Evolutionary conservation across 2,329 filamentous ascomycete genomes (phyloP).

Genomic region (Incumbomyces delicatus): DNA sequence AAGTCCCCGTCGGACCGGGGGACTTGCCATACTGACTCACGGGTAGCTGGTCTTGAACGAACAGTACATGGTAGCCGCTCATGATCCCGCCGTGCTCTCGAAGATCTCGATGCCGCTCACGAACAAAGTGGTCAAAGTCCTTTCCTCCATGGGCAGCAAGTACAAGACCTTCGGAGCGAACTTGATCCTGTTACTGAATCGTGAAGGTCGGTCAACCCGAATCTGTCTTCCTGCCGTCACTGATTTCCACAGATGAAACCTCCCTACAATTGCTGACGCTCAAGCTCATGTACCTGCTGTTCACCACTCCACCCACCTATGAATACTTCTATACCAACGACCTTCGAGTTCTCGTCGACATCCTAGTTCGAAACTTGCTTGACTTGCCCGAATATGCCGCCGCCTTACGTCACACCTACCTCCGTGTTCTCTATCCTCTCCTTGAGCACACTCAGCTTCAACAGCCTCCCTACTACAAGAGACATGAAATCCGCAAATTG

Average conservation of each 20-base stretch:
- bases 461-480: constrained; percentile 82
- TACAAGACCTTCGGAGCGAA: constrained; percentile 98
- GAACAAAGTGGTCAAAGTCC: constrained; percentile 85
- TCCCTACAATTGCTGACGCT: constrained; percentile 91
- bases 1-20: constrained; percentile 26
- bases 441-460: constrained; percentile 85
- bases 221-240: constrained; percentile 9
- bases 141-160: constrained; percentile 66
- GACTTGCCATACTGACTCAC: constrained; percentile 13
- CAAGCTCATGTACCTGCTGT: constrained; percentile 88
- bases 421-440: constrained; percentile 83
- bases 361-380: constrained; percentile 92
- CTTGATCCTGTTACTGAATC: constrained; percentile 86
- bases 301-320: constrained; percentile 81
- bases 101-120: constrained; percentile 51
- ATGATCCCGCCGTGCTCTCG: constrained; percentile 37
- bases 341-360: constrained; percentile 83
- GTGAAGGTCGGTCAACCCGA: constrained; percentile 51
- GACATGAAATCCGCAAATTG: constrained; percentile 68
- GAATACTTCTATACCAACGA: constrained; percentile 99
- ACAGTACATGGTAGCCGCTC: constrained; percentile 80
- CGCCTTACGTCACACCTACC: constrained; percentile 78
- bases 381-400: constrained; percentile 75
- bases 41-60: constrained; percentile 84
- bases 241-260: constrained; percentile 54